Evolutionary conservation across 2,329 filamentous ascomycete genomes (phyloP), one percentile per base, ranked within the genome.

Genomic region (Fusarium austroafricanum): DNA sequence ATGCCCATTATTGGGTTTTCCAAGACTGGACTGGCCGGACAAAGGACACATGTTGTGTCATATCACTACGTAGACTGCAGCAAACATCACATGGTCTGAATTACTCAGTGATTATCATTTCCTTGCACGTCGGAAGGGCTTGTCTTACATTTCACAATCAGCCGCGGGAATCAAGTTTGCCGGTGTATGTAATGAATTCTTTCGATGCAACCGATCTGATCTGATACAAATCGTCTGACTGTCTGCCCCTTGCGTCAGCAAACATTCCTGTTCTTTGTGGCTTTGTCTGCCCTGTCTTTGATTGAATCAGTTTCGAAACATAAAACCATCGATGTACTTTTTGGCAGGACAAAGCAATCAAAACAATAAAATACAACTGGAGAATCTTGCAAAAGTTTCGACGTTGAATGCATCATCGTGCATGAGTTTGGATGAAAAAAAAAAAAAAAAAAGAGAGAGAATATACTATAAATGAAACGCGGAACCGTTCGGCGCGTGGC

Each of bases 401-500:
- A 38, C 18, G 33, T 21, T 29, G n/a, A 31, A 55, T 45, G 15
- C 53, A 56, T 61, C 38, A 31, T 52, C 17, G 8, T 35, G 21
- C 60, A 66, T 45, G 35, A n/a, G 38, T 54, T 20, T 37, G 42
- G 38, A 66, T 38, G 47, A 42, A 46, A 40, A 44, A n/a, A 21
- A 35, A 26, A 29, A 29, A 17, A 28, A 42, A 46, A 40, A 44
- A n/a, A 21, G 29, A 26, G 26, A 29, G 18, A 28, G 28, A 42
- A 29, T 37, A 47, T 52, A 15, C 46, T 66, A 28, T 69, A 69
- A 17, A 47, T 67, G 65, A 69, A 69, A 69, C 65, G 50, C 43
- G 43, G 49, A 53, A 53, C 54, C 39, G 47, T 39, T 60, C 35
- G 40, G 21, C 37, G 43, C 57, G 35, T 56, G 52, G 46, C 29